Conservation (phyloP, 805 yeast genomes). For the Candida coleopterorum region DNA sequence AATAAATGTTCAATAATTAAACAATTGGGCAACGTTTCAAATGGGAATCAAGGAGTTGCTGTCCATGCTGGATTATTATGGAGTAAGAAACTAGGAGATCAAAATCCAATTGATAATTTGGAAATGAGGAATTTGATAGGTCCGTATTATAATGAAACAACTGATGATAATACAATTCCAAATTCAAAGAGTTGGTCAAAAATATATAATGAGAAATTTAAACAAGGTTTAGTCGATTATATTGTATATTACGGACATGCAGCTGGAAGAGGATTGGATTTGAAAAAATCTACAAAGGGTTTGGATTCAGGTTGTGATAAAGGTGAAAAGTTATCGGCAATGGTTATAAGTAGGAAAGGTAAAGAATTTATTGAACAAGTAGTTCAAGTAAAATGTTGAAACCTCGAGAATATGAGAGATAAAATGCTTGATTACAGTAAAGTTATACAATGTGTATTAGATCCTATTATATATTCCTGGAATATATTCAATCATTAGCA, state of each 20-base stretch:
- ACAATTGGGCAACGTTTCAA: slow-evolving; percentile 56
- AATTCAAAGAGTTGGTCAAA: slow-evolving; percentile 53
- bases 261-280: slow-evolving; percentile 68
- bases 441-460: no score
- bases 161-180: slow-evolving; percentile 39
- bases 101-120: slow-evolving; percentile 57
- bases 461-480: no score
- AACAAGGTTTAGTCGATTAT: slow-evolving; percentile 24
- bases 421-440: no score
- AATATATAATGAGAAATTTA: slow-evolving; percentile 47
- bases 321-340: slow-evolving; percentile 66
- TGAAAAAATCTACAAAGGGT: slow-evolving; percentile 67
- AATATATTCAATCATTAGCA: no score
- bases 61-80: slow-evolving; percentile 84
- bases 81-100: slow-evolving; percentile 52
- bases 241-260: slow-evolving; percentile 78
- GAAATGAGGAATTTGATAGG: slow-evolving; percentile 67
- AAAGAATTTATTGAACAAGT: slow-evolving; percentile 18
- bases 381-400: slow-evolving; percentile 17
- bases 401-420: no score
- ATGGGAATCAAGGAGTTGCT: slow-evolving; percentile 44
- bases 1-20: slow-evolving; percentile 62
- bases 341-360: slow-evolving; percentile 39
- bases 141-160: slow-evolving; percentile 55
- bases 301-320: slow-evolving; percentile 78